A percentile compares a stretch with the other conserved stretches of the same genome.
These are phyloP conservation scores for Yamadazyma siamensis DNA, from an alignment of 1,139 yeast genomes.

Conservation along the genomic window DNA sequence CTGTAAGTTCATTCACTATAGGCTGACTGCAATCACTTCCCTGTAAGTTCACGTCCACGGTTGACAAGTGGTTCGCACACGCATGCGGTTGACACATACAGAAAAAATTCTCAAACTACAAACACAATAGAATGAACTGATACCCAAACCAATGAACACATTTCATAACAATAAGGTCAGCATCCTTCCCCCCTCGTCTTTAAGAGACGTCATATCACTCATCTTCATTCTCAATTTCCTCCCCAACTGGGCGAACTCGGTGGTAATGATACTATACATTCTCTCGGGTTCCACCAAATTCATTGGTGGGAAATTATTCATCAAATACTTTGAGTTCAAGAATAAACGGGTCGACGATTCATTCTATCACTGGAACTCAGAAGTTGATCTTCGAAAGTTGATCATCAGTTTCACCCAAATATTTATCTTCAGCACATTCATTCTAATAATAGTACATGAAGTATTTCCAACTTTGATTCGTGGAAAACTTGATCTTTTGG, in stretches of 20 bases:
- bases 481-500: conserved; percentile 40
- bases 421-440: conserved; percentile 25
- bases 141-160: conserved; percentile 5
- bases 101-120: conserved; percentile 2
- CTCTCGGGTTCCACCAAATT: conserved; percentile 41
- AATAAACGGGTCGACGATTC: conserved; percentile 11
- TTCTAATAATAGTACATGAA: conserved; percentile 27
- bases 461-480: conserved; percentile 31
- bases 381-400: conserved; percentile 17
- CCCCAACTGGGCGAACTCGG: conserved; percentile 40
- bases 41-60: background rate
- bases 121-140: conserved; percentile 5
- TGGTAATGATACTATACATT: conserved; percentile 35
- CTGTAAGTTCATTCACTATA: background rate
- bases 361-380: conserved; percentile 10
- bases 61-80: background rate
- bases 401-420: conserved; percentile 20
- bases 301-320: conserved; percentile 39
- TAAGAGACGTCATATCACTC: conserved; percentile 44
- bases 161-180: conserved; percentile 10
- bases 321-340: conserved; percentile 24
- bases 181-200: conserved; percentile 29
- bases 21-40: too few species aligned
- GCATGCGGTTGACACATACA: background rate
- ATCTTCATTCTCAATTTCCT: conserved; percentile 37